phyloP scores from a whole-genome alignment of 2,329 filamentous ascomycete genomes.

The Nemania sp. region DNA sequence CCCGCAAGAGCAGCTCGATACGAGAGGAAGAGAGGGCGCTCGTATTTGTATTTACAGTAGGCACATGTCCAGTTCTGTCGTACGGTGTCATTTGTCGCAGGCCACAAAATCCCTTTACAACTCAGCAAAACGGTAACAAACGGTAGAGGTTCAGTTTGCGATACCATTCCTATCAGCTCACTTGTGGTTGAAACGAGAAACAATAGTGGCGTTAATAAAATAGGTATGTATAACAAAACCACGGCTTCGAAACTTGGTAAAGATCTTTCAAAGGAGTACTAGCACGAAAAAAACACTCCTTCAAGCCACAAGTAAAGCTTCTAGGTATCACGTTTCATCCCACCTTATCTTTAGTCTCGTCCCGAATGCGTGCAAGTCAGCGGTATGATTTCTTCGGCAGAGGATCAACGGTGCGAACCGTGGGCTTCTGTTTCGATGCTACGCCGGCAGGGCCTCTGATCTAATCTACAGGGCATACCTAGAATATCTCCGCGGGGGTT shows the following conservation, averaged over 20 bases:
- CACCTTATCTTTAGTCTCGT: conserved; percentile 1
- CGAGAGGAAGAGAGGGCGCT: conserved; percentile 19
- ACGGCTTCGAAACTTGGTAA: conserved; percentile 20
- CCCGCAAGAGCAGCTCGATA: neutral
- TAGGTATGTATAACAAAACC: conserved; percentile 5
- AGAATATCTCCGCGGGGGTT: neutral
- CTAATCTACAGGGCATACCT: conserved; percentile 7
- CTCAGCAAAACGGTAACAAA: conserved; percentile 37
- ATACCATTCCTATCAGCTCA: conserved; percentile 34
- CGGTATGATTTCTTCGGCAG: conserved; percentile 1
- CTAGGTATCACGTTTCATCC: conserved; percentile 28
- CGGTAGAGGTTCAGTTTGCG: conserved; percentile 32
- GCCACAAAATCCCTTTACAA: conserved; percentile 45
- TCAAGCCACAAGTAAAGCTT: conserved; percentile 20
- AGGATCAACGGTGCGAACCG: conserved; percentile 18
- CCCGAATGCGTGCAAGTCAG: conserved; percentile 11
- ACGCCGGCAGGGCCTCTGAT: conserved; percentile 12
- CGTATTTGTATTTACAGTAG: conserved; percentile 34
- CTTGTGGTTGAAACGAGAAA: conserved; percentile 40
- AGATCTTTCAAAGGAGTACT: conserved; percentile 13
- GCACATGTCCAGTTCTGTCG: conserved; percentile 21
- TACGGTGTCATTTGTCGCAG: conserved; percentile 44
- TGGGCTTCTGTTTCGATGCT: conserved; percentile 7
- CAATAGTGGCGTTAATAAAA: conserved; percentile 9
- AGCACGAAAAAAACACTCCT: conserved; percentile 27